phyloP scores from a whole-genome alignment of 495 filamentous ascomycete genomes.

The Neurospora intermedia region DNA sequence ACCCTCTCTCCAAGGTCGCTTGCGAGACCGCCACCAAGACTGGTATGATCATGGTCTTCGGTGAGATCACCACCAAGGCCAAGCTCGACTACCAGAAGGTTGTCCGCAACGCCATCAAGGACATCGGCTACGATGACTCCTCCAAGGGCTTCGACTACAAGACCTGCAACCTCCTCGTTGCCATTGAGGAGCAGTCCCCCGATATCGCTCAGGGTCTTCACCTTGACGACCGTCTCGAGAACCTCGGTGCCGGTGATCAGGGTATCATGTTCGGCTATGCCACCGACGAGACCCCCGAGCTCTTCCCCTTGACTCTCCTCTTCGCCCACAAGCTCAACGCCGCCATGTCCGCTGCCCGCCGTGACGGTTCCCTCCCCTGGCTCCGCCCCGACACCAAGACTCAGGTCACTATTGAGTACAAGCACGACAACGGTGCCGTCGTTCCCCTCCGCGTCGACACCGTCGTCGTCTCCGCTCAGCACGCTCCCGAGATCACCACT shows the following conservation, averaged over 20 bases:
- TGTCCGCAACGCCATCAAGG: conserved; percentile 90
- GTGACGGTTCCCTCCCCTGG: conserved; percentile 83
- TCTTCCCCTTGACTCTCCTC: conserved; percentile 84
- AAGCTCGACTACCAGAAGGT: conserved; percentile 94
- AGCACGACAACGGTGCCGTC: conserved; percentile 89
- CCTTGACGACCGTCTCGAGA: conserved; percentile 92
- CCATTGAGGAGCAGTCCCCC: conserved; percentile 98
- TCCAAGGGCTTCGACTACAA: conserved; percentile 99
- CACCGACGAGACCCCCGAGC: conserved; percentile 96
- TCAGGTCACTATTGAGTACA: conserved; percentile 97
- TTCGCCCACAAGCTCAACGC: conserved; percentile 93
- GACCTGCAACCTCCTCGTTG: conserved; percentile 95
- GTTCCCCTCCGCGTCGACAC: conserved; percentile 90
- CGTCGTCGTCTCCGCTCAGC: conserved; percentile 92
- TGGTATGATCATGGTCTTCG: conserved; percentile 99
- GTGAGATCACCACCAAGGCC: conserved; percentile 97
- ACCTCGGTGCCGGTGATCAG: conserved; percentile 97
- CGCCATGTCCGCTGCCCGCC: conserved; percentile 79
- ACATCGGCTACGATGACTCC: conserved; percentile 95
- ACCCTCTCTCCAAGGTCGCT: conserved; percentile 96
- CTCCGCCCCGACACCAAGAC: conserved; percentile 98
- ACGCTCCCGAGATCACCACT: conserved; percentile 79
- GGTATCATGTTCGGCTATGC: conserved; percentile 99
- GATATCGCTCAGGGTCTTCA: conserved; percentile 98
- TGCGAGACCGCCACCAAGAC: conserved; percentile 99